These are phyloP conservation scores for Hypoxylon sp. DNA, from an alignment of 2,329 filamentous ascomycete species.

Conservation along the genomic window DNA sequence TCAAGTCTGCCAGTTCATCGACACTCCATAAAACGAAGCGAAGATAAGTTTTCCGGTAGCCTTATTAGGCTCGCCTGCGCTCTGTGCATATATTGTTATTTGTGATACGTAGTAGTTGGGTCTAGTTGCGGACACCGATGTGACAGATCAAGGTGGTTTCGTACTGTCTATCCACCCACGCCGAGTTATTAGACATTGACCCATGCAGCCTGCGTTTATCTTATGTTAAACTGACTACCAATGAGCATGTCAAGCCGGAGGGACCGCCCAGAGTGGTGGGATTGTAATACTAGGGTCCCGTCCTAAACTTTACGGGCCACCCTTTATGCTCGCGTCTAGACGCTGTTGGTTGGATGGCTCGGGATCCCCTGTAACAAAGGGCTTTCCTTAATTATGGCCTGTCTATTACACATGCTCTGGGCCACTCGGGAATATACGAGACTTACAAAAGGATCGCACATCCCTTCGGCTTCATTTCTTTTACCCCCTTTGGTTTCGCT, in stretches of 20 bases:
- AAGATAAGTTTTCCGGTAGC: slow-evolving; percentile 11
- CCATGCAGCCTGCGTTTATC: slow-evolving; percentile 38
- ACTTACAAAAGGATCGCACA: slow-evolving; percentile 40
- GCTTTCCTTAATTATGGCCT: slow-evolving; percentile 20
- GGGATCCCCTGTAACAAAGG: slow-evolving; percentile 37
- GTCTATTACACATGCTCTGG: slow-evolving; percentile 18
- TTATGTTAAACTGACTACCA: slow-evolving; percentile 37
- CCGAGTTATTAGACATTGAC: slow-evolving; percentile 29
- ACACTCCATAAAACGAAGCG: slow-evolving; percentile 31
- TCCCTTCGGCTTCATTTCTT: slow-evolving; percentile 33
- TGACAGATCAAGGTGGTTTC: slow-evolving; percentile 24
- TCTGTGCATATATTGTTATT: slow-evolving; percentile 19
- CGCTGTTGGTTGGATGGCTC: slow-evolving; percentile 35
- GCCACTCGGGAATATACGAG: slow-evolving; percentile 16
- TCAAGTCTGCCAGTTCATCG: slow-evolving; percentile 35
- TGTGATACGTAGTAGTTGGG: slow-evolving; percentile 30
- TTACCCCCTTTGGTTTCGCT: slow-evolving; percentile 15
- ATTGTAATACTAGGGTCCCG: slow-evolving; percentile 32
- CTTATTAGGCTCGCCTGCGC: slow-evolving; percentile 6
- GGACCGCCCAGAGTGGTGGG: slow-evolving; percentile 36
- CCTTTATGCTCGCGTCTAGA: slow-evolving; percentile 22
- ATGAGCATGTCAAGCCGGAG: slow-evolving; percentile 33
- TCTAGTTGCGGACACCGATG: slow-evolving; percentile 40
- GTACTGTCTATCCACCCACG: slow-evolving; percentile 22
- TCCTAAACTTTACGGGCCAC: slow-evolving; percentile 26